Evolutionary conservation across 2,329 filamentous ascomycete genomes (phyloP).

Genomic region (Sporothrix dimorphospora): DNA sequence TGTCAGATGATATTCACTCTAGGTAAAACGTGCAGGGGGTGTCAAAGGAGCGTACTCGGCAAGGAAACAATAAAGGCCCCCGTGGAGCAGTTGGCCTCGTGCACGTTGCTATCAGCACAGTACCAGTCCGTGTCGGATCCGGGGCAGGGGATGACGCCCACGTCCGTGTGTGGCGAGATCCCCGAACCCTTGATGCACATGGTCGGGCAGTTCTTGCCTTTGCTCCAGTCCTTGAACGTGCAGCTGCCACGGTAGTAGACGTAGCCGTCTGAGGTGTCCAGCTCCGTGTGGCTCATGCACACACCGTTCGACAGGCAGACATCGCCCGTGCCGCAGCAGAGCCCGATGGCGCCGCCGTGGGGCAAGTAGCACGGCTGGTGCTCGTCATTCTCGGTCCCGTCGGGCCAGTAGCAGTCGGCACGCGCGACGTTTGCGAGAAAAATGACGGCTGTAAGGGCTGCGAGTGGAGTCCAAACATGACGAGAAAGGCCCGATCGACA

Average conservation of each 20-base stretch:
- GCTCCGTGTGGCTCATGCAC: slow-evolving; percentile 17
- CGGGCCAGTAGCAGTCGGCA: slow-evolving; percentile 32
- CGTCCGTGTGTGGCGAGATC: slow-evolving; percentile 6
- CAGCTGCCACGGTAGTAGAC: slow-evolving; percentile 32
- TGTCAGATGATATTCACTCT: too few relatives aligned
- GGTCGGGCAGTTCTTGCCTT: slow-evolving; percentile 26
- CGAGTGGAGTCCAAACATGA: neutral
- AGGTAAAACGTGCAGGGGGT: neutral
- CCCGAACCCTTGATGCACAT: slow-evolving; percentile 25
- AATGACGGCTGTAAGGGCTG: neutral
- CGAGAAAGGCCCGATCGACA: neutral
- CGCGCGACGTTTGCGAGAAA: neutral
- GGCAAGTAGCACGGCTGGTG: slow-evolving; percentile 28
- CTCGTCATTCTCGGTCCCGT: slow-evolving; percentile 27
- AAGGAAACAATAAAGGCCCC: slow-evolving; percentile 28
- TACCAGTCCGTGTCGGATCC: slow-evolving; percentile 25
- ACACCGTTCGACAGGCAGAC: slow-evolving; percentile 30
- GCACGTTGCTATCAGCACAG: slow-evolving; percentile 28
- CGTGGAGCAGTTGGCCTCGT: slow-evolving; percentile 27
- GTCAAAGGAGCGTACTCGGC: neutral
- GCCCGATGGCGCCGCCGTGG: slow-evolving; percentile 17
- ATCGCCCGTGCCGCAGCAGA: slow-evolving; percentile 32
- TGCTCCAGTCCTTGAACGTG: slow-evolving; percentile 23
- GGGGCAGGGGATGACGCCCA: slow-evolving; percentile 25
- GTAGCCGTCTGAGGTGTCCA: neutral